phyloP scores from a whole-genome alignment of 2,329 filamentous ascomycete species.

The Penicillium sp. region DNA sequence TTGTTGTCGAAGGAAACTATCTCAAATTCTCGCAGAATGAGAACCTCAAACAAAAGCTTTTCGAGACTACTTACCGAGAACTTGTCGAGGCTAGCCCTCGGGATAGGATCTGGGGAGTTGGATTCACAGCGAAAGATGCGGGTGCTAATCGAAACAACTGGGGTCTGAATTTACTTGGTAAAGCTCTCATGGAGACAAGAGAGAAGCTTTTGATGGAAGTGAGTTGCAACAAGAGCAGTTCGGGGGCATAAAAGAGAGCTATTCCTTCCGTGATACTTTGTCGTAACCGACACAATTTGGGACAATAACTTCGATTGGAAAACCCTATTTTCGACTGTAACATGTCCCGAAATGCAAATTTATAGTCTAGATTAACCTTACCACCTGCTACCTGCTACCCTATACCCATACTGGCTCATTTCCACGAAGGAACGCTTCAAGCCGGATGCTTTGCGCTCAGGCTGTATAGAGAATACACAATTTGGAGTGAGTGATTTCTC shows the following conservation, averaged over 20 bases:
- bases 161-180: constrained; percentile 2
- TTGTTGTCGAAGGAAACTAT: constrained; percentile 2
- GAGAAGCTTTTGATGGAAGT: background rate
- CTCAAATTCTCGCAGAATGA: constrained; percentile 2
- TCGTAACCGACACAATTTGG: background rate
- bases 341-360: background rate
- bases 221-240: background rate
- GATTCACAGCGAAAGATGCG: background rate
- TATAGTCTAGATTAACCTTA: background rate
- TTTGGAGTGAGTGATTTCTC: background rate
- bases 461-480: background rate
- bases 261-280: background rate
- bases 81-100: constrained; percentile 1
- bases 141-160: background rate
- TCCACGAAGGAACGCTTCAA: background rate
- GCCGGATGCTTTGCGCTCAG: background rate
- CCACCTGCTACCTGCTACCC: background rate
- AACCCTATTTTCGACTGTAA: background rate
- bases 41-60: background rate
- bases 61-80: background rate
- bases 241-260: background rate
- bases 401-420: too few species aligned
- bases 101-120: constrained; percentile 3
- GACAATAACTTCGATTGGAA: background rate
- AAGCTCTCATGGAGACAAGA: constrained; percentile 4